A percentile compares a stretch with the other conserved stretches of the same genome.
Conservation (phyloP, 495 filamentous ascomycete species). For the Aspergillus diversus region DNA sequence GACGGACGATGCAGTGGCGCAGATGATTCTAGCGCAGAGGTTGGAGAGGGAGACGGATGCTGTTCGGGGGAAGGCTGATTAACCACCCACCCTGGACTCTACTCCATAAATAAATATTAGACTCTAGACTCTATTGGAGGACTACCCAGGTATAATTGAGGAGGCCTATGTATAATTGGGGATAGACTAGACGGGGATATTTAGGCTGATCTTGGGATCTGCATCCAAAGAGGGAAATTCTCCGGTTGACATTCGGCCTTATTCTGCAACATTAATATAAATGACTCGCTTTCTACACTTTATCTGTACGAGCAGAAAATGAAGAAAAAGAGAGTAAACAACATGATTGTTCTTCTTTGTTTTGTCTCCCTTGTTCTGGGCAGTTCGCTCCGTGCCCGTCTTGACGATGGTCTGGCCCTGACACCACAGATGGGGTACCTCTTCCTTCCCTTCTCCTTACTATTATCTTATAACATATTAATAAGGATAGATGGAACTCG, state of each 20-base stretch:
- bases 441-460: not conserved
- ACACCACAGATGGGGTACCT: slow-evolving; percentile 43
- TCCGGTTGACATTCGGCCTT: too few species aligned
- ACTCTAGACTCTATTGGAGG: not conserved
- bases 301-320: too few species aligned
- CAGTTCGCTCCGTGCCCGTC: slow-evolving; percentile 20
- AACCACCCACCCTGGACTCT: too few species aligned
- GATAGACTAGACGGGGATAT: too few species aligned
- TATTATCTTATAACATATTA: not conserved
- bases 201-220: too few species aligned
- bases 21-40: slow-evolving; percentile 46
- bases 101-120: not conserved
- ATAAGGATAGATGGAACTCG: slow-evolving; percentile 51
- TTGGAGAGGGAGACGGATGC: slow-evolving; percentile 35
- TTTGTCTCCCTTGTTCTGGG: not conserved
- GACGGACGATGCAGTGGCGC: slow-evolving; percentile 45
- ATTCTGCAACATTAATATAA: too few species aligned
- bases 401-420: slow-evolving; percentile 32
- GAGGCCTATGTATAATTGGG: too few species aligned
- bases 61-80: not conserved
- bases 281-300: too few species aligned
- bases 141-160: too few species aligned
- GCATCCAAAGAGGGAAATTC: too few species aligned
- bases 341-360: too few species aligned
- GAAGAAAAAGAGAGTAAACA: too few species aligned